Evolutionary conservation across 495 filamentous ascomycete genomes (phyloP), one percentile per base, ranked within the genome.

Genomic region (Trichocladium uniseriatum): DNA sequence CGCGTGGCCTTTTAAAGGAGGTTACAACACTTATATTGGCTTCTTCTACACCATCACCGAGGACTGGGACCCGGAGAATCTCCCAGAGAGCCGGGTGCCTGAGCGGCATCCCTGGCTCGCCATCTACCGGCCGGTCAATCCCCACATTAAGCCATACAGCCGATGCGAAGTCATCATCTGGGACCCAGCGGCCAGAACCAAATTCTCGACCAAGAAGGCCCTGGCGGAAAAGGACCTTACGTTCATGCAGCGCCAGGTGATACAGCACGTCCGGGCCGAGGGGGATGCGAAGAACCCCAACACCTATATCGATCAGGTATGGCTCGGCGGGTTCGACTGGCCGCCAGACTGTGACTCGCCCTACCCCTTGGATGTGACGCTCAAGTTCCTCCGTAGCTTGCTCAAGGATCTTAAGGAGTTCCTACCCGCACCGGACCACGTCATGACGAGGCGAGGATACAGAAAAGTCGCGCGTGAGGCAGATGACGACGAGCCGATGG

Each of bases 111-210:
- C 71, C 6, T 75, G 72, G 72, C 43, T 73, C 16, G 71, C 57
- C 5, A 46, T 70, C 2, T 59, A 63, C 22, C 61, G 72, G 16
- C 65, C 65, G 1, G 53, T 64, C 29, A 62, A 71, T 24, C 56
- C 61, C 2, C 60, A 68, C 39, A 24, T 38, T 0, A 44, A 18
- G 18, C 46, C 57, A 5, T 63, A 48, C 21, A 22, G 0, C 0
- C 38, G 47, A 11, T 59, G 60, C 11, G 70, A 75, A 45, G 34
- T 75, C n/a, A 65, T 75, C 36, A 69, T 75, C 46, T 75, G 72
- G 72, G 72, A 75, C 48, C 38, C 61, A 8, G 43, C 54, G 1
- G 65, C 61, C 11, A 32, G 28, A 0, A 48, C 54, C 1, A 62
- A 54, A 20, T 60, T 55, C 36, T 48, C 57, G 0, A 20, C 46